Conservation (phyloP, 2,329 filamentous ascomycete genomes). For the Ilyonectria robusta region DNA sequence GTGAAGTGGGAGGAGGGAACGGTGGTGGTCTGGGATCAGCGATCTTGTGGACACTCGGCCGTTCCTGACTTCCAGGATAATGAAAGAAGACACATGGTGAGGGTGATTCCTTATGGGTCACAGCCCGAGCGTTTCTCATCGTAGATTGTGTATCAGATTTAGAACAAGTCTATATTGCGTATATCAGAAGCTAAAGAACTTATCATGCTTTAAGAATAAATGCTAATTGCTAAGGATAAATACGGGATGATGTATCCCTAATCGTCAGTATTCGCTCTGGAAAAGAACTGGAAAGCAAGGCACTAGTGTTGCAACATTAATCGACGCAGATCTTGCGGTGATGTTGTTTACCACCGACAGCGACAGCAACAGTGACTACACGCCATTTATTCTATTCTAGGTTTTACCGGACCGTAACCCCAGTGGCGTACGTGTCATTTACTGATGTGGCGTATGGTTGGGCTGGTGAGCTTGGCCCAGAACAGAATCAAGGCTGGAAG, state of each 20-base stretch:
- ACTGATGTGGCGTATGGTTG: background rate
- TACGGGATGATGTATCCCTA: too few relatives aligned
- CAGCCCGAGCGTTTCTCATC: conserved; percentile 35
- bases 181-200: background rate
- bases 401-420: background rate
- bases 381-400: too few relatives aligned
- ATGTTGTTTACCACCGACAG: too few relatives aligned
- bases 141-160: background rate
- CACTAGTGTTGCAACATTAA: too few relatives aligned
- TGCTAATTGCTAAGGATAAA: too few relatives aligned
- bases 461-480: background rate
- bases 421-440: background rate
- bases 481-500: background rate
- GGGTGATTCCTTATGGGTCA: conserved; percentile 49
- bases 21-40: conserved; percentile 51
- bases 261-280: too few relatives aligned
- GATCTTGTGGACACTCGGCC: conserved; percentile 44
- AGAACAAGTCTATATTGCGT: background rate
- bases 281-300: too few relatives aligned
- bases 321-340: too few relatives aligned
- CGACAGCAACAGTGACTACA: too few relatives aligned
- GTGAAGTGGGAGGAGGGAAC: conserved; percentile 49
- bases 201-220: too few relatives aligned
- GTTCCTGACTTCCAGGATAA: conserved; percentile 50
- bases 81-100: conserved; percentile 51